Base-by-base conservation (phyloP, 2,329 filamentous ascomycete genomes). In the Pseudopithomyces maydicus region DNA sequence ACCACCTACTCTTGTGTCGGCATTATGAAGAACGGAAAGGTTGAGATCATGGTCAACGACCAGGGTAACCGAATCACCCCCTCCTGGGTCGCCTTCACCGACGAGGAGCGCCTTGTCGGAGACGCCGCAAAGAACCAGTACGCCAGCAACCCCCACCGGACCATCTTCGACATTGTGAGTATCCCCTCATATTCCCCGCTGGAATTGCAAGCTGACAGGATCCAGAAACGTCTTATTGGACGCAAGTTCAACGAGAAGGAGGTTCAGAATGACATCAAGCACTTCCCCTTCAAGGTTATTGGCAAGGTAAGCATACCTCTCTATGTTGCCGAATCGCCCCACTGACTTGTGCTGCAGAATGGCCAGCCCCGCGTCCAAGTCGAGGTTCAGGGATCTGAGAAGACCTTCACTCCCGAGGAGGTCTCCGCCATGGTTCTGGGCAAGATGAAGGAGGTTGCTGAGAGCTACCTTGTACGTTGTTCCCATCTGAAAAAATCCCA, bases 251-350 rank as follows among this genome's bases (percentile, higher is more conserved):
- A 73, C 68, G 80, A 77, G 62, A 76, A 76, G 82, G 91, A 96
- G 64, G 89, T 97, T 66, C 93, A 97, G 83, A 85, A 83, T 76
- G 95, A 99, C 76, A 86, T 95, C 76, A 98, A 99, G 90, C 91
- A 97, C 85, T 97, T 97, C 86, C 94, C 95, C 74, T 99, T 94
- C 90, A 92, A 91, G 82, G 90, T 99, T 60, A 76, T 92, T 74
- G 85, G 90, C 84, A 93, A 95, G 84, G 48, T 51, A 51, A 8
- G 48, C 23, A n/a, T 19, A 19, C 12, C 41, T 7, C 36, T 32
- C 6, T 41, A 19, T 6, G 8, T 19, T 15, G 7, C 2, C 44
- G 17, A 20, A 15, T 23, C 11, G 4, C 6, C 7, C 22, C 7
- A 23, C 48, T 51, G 33, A 51, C 38, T 6, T 6, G 14, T 2